Evolutionary conservation across 1,284 basidiomycete genomes (phyloP).

Genomic region (Puccinia novopanici): DNA sequence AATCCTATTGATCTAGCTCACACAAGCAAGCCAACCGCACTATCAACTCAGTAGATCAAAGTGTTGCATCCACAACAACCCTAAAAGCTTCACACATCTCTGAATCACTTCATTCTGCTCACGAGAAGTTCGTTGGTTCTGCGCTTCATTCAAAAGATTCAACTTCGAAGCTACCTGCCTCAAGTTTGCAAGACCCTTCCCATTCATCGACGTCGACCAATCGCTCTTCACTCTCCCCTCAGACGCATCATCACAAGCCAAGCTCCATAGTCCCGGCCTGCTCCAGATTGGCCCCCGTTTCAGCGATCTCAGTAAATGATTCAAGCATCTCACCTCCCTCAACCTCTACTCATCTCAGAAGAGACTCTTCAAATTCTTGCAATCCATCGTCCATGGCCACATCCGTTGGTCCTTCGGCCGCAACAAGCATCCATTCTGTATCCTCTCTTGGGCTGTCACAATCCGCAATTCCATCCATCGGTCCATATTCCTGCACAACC

Average conservation of each 20-base stretch:
- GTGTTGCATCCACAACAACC: not conserved
- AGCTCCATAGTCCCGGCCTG: not conserved
- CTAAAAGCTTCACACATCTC: not conserved
- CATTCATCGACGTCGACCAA: slow-evolving; percentile 18
- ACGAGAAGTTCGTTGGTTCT: not conserved
- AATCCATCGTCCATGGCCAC: slow-evolving; percentile 21
- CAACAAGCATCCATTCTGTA: slow-evolving; percentile 4
- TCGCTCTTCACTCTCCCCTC: slow-evolving; percentile 20
- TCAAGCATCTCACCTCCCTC: slow-evolving; percentile 31
- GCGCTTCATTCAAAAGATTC: not conserved
- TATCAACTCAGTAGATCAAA: not conserved
- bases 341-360: slow-evolving; percentile 1
- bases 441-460: slow-evolving; percentile 21
- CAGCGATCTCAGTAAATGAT: slow-evolving; percentile 6
- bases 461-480: not conserved
- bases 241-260: too few relatives aligned
- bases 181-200: slow-evolving; percentile 9
- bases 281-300: slow-evolving; percentile 25
- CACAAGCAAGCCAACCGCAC: slow-evolving; percentile 1
- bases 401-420: slow-evolving; percentile 15
- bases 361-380: slow-evolving; percentile 15
- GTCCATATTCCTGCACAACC: not conserved
- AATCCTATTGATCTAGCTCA: slow-evolving; percentile 12
- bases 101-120: not conserved
- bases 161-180: slow-evolving; percentile 11